These are phyloP conservation scores for Zymoseptoria tritici DNA, from an alignment of 2,329 filamentous ascomycete genomes.

Conservation along the genomic window DNA sequence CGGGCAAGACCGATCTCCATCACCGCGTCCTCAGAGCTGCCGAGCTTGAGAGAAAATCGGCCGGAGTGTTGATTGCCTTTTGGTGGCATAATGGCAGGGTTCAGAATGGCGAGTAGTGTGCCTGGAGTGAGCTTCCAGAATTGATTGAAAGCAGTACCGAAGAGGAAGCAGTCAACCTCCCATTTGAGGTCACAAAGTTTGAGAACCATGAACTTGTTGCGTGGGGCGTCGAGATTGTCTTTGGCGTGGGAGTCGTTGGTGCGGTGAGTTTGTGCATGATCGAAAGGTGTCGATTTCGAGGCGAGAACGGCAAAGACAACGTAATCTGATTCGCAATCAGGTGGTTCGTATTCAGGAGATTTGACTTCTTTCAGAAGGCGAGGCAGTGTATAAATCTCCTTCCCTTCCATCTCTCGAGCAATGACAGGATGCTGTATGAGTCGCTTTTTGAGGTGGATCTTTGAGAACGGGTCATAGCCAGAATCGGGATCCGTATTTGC, in stretches of 20 bases:
- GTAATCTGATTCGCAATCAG: slow-evolving; percentile 78
- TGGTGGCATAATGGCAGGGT: slow-evolving; percentile 85
- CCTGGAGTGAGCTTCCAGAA: slow-evolving; percentile 93
- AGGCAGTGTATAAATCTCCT: slow-evolving; percentile 69
- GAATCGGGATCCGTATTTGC: slow-evolving; percentile 27
- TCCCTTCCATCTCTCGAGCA: slow-evolving; percentile 67
- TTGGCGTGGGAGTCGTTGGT: slow-evolving; percentile 44
- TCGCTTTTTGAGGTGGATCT: slow-evolving; percentile 72
- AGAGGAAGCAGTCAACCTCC: slow-evolving; percentile 87
- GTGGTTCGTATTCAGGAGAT: slow-evolving; percentile 70
- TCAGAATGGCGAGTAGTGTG: slow-evolving; percentile 87
- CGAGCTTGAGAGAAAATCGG: slow-evolving; percentile 76
- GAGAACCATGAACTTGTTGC: slow-evolving; percentile 87
- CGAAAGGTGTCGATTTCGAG: slow-evolving; percentile 74
- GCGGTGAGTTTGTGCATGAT: slow-evolving; percentile 44
- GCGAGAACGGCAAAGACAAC: slow-evolving; percentile 84
- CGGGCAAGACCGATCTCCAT: slow-evolving; percentile 79
- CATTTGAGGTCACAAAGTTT: slow-evolving; percentile 81
- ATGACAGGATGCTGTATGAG: slow-evolving; percentile 75
- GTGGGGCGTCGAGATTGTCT: slow-evolving; percentile 41
- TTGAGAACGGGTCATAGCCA: slow-evolving; percentile 79
- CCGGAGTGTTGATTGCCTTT: slow-evolving; percentile 69
- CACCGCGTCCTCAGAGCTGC: slow-evolving; percentile 78
- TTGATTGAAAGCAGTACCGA: slow-evolving; percentile 79
- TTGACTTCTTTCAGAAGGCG: slow-evolving; percentile 76